Percentiles rank a stretch among this genome's conserved stretches.
Conservation (phyloP, 169 alveolate genomes). For the Eimeria praecox region DNA sequence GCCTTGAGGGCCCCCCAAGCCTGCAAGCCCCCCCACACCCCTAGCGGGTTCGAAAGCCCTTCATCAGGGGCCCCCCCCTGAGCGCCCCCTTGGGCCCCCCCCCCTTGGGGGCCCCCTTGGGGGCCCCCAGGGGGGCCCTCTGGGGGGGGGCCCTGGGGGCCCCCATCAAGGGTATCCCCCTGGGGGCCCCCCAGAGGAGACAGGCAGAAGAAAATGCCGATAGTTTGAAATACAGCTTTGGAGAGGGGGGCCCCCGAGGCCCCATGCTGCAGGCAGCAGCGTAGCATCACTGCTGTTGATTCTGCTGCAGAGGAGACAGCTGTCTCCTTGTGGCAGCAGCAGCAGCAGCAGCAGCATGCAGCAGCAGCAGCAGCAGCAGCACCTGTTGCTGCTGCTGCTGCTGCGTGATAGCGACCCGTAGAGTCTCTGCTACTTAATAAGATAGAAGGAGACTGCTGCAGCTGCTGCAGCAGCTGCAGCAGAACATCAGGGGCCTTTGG, state of each 20-base stretch:
- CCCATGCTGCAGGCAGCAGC: slow-evolving; percentile 28
- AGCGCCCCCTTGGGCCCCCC: neutral
- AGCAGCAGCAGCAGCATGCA: too few relatives aligned
- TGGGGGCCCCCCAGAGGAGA: neutral
- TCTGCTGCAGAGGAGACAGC: slow-evolving; percentile 23
- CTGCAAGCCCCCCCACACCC: neutral
- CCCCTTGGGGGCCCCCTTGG: too few relatives aligned
- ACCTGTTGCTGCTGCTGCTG: neutral
- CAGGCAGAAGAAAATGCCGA: neutral
- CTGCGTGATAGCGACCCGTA: neutral
- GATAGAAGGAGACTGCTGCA: neutral
- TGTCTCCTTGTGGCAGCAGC: neutral
- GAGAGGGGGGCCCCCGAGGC: slow-evolving; percentile 41
- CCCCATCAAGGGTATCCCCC: too few relatives aligned
- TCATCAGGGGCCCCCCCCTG: slow-evolving; percentile 5
- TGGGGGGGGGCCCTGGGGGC: too few relatives aligned
- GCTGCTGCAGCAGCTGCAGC: neutral
- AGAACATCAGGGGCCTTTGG: neutral
- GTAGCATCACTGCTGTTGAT: neutral
- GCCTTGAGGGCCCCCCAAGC: neutral
- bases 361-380: neutral
- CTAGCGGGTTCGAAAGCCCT: neutral
- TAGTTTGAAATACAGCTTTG: neutral
- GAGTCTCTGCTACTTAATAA: neutral
- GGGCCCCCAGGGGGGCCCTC: neutral